Evolutionary conservation across 257 asterid genomes (phyloP), one percentile per base, ranked within the genome.

Genomic region (Nicotiana tomentosiformis): DNA sequence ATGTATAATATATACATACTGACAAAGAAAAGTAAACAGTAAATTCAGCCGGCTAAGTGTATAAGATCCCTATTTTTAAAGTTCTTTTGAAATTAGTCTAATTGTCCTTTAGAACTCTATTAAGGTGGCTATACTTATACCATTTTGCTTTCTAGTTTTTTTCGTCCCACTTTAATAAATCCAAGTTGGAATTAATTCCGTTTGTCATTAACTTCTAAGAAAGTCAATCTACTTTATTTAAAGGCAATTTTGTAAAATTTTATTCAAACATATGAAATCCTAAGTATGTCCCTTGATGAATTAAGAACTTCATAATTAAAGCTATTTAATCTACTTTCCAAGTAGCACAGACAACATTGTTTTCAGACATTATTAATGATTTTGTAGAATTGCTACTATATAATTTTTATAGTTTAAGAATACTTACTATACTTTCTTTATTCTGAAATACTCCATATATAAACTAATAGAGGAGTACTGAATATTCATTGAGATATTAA

Each of bases 71-170:
- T 46, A 81, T 72, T 81, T 65, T 77, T 12, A 20, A 20, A 7
- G 15, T 46, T 72, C 61, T 46, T 57, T 74, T 74, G 43, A 74
- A 46, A 49, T 49, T 49, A 49, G 16, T 14, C 80, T 46, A 49
- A 46, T 26, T 74, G 64, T 74, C 80, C 43, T 74, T 74, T 49
- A 51, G 80, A 74, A 49, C 43, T 74, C 80, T 14, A 79, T 65
- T 55, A 53, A 64, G 78, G 84, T 72, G 66, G 46, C 55, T 67
- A 29, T 46, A 72, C 68, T 70, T 76, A 58, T 20, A 18, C 65
- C 15, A 43, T 67, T 70, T 65, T 14, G 58, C 51, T 60, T 5
- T 65, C 58, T 30, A 60, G 14, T 80, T 76, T 77, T 78, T 60
- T 80, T 72, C 65, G 10, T 39, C 49, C 49, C 46, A 14, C 7